These are phyloP conservation scores for Nowakowskiella sp. DNA, from an alignment of 192 early-diverging fungal genomes.

Conservation along the genomic window DNA sequence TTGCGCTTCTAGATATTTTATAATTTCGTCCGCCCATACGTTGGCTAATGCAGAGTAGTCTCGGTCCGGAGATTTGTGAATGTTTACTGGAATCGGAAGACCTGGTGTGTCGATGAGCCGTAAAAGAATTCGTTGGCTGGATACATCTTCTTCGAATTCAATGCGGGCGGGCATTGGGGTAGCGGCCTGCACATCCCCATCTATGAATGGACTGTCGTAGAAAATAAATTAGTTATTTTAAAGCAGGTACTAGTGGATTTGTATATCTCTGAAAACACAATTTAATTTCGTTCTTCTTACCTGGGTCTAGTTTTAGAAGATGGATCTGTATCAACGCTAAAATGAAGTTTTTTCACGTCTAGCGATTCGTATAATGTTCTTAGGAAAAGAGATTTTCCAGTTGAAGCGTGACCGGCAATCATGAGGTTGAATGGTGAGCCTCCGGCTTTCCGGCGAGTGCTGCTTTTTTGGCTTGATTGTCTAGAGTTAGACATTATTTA, in stretches of 20 bases:
- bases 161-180: slow-evolving; percentile 29
- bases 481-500: too few relatives aligned
- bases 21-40: slow-evolving; percentile 15
- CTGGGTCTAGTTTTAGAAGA: not conserved
- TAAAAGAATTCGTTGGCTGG: slow-evolving; percentile 27
- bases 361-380: slow-evolving; percentile 41
- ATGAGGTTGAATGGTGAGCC: slow-evolving; percentile 39
- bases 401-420: slow-evolving; percentile 38
- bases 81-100: slow-evolving; percentile 34
- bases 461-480: too few relatives aligned
- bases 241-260: not conserved
- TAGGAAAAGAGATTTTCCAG: slow-evolving; percentile 39
- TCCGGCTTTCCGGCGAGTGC: slow-evolving; percentile 9
- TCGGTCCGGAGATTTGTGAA: slow-evolving; percentile 18
- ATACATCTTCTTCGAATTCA: slow-evolving; percentile 25
- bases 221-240: not conserved
- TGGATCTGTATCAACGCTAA: slow-evolving; percentile 8
- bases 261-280: not conserved
- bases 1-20: slow-evolving; percentile 35
- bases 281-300: not conserved
- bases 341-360: slow-evolving; percentile 21
- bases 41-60: slow-evolving; percentile 4
- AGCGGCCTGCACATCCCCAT: slow-evolving; percentile 17
- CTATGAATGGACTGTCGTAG: not conserved
- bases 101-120: slow-evolving; percentile 47